Conservation (phyloP, 352 stramenopile species). For the Paralagenidium karlingii region DNA sequence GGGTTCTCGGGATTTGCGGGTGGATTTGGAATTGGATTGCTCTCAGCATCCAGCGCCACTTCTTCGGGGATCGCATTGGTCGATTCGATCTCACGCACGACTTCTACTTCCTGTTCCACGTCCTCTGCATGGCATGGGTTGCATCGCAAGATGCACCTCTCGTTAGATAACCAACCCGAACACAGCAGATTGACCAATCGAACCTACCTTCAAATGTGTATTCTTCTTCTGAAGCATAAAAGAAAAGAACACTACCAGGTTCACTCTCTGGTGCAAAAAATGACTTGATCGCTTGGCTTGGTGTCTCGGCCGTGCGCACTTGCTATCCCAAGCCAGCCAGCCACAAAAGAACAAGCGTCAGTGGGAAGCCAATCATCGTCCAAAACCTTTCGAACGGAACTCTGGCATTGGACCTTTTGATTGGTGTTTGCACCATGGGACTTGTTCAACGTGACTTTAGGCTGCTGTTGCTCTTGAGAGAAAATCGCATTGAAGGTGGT, state of each 20-base stretch:
- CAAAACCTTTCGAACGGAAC: neutral
- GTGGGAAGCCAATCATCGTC: too few relatives aligned
- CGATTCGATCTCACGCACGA: too few relatives aligned
- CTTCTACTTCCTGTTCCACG: slow-evolving; percentile 68
- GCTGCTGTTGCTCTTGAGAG: too few relatives aligned
- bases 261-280: slow-evolving; percentile 50
- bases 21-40: slow-evolving; percentile 1
- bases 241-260: slow-evolving; percentile 64
- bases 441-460: slow-evolving; percentile 11
- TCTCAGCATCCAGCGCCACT: slow-evolving; percentile 7
- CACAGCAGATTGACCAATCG: neutral
- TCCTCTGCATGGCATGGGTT: too few relatives aligned
- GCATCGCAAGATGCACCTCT: too few relatives aligned
- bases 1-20: neutral
- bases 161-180: neutral
- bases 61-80: slow-evolving; percentile 18
- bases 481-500: slow-evolving; percentile 40
- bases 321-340: slow-evolving; percentile 1
- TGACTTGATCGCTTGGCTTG: slow-evolving; percentile 20
- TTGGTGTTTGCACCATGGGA: slow-evolving; percentile 21
- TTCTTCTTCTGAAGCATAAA: slow-evolving; percentile 50
- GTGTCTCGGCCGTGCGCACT: slow-evolving; percentile 9
- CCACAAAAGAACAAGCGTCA: neutral
- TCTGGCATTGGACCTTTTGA: slow-evolving; percentile 13
- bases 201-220: slow-evolving; percentile 42